Evolutionary conservation across 306 rosid genomes (phyloP), one percentile per base, ranked within the genome.

Genomic region (Mucuna pruriens): DNA sequence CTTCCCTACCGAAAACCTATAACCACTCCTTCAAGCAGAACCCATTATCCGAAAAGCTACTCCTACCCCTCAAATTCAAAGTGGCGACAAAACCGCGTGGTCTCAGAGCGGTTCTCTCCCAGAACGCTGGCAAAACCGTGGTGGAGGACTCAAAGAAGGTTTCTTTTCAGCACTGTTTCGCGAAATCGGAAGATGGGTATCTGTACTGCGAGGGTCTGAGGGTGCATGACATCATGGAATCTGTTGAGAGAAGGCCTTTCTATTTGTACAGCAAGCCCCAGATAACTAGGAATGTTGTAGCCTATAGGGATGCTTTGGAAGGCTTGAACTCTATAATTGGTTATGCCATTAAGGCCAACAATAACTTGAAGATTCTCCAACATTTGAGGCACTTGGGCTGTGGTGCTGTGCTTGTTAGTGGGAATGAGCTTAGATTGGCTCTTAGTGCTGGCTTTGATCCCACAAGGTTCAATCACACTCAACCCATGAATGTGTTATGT

Each of bases 371-470:
- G 93, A 91, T 96, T 80, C 77, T 93, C 74, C 91, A 96, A 83
- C 98, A 96, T 84, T 85, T 96, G 91, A 89, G 93, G 81, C 75
- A 74, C 16, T 83, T 90, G 86, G 99, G 97, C 81, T 93, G 97
- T 65, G 97, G 98, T 58, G 99, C 98, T 64, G 98, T 95, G 70
- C 99, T 95, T 64, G 99, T 95, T 16, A 95, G 99, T 84, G 99
- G 97, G 19, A 95, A 95, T 40, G 99, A 95, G 87, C 92, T 92
- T 13, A 79, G 85, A 75, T 76, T 95, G 77, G 97, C 99, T 73
- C 97, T 92, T 73, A 89, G 68, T 44, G 97, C 97, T 36, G 98
- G 97, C 4, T 93, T 93, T 76, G 97, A 95, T 38, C 98, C 99
- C 75, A 90, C 91, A 29, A 93, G 83, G 99, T 91, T 88, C 65